Evolutionary conservation across 192 early-diverging fungal species (phyloP).

Genomic region (Lunasporangiospora selenospora): DNA sequence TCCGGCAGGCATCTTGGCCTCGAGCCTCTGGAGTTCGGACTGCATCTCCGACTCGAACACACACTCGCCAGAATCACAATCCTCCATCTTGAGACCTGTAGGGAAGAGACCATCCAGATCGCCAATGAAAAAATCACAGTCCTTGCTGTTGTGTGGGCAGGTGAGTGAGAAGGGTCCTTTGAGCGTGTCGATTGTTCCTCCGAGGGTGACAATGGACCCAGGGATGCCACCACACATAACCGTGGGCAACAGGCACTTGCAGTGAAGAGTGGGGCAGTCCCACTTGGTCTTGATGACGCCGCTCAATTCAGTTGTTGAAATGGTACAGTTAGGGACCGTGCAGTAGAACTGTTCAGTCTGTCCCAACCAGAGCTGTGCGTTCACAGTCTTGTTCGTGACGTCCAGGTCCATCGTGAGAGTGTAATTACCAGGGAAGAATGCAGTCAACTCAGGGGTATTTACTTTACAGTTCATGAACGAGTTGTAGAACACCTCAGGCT

Average conservation of each 20-base stretch:
- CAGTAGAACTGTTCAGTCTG: constrained; percentile 61
- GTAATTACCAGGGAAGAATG: constrained; percentile 51
- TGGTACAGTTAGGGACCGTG: constrained; percentile 44
- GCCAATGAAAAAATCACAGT: constrained; percentile 51
- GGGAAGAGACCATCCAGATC: constrained; percentile 60
- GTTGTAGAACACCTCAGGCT: constrained; percentile 50
- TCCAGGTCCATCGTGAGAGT: constrained; percentile 49
- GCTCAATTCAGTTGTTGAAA: constrained; percentile 24
- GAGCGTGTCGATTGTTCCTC: constrained; percentile 39
- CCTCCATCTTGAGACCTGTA: constrained; percentile 51
- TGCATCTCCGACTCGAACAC: constrained; percentile 47
- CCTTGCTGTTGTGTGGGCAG: constrained; percentile 46
- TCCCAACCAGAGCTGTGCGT: constrained; percentile 56
- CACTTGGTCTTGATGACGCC: constrained; percentile 26
- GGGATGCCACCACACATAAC: constrained; percentile 60
- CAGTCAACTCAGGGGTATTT: constrained; percentile 29
- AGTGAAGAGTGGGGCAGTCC: constrained; percentile 52
- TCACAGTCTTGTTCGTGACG: constrained; percentile 22
- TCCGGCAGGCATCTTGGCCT: constrained; percentile 10
- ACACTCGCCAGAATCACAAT: constrained; percentile 67
- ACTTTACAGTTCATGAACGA: constrained; percentile 51
- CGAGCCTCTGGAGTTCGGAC: neutral
- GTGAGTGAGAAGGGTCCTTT: constrained; percentile 50
- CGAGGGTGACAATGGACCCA: constrained; percentile 47
- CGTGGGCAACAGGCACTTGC: constrained; percentile 53